Conservation (phyloP, 805 yeast genomes). For the Helenozyma rhizophorensis region DNA sequence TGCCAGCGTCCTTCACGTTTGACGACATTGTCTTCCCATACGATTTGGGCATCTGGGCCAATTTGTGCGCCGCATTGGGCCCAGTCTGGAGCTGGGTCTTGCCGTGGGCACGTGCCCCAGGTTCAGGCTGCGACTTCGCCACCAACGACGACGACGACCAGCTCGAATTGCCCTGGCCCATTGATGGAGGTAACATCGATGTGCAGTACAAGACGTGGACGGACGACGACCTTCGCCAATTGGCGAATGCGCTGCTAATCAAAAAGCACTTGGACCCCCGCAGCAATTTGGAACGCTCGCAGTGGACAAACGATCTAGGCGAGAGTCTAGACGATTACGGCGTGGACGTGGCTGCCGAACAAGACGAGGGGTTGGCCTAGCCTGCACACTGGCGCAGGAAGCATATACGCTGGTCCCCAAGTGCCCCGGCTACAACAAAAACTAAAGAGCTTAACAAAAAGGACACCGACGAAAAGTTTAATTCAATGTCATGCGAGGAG, state of each 20-base stretch:
- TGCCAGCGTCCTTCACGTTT: slow-evolving; percentile 40
- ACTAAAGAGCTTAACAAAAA: too few relatives aligned
- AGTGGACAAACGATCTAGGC: slow-evolving; percentile 80
- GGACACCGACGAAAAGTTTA: too few relatives aligned
- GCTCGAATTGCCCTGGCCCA: slow-evolving; percentile 85
- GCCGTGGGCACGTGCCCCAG: slow-evolving; percentile 65
- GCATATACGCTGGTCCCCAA: too few relatives aligned
- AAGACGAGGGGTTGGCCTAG: slow-evolving; percentile 14
- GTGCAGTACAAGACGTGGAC: slow-evolving; percentile 7
- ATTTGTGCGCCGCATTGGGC: slow-evolving; percentile 55
- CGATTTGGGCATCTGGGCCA: slow-evolving; percentile 59
- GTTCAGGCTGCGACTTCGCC: slow-evolving; percentile 55
- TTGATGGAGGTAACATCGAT: slow-evolving; percentile 64
- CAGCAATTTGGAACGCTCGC: slow-evolving; percentile 32
- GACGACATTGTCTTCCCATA: slow-evolving; percentile 83
- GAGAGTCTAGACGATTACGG: slow-evolving; percentile 83
- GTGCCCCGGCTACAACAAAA: too few relatives aligned
- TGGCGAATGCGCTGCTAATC: slow-evolving; percentile 20
- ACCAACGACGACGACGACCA: slow-evolving; percentile 58
- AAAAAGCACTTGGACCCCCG: slow-evolving; percentile 35
- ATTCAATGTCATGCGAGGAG: too few relatives aligned
- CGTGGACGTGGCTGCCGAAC: slow-evolving; percentile 71
- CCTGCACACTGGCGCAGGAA: too few relatives aligned
- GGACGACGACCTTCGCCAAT: slow-evolving; percentile 12
- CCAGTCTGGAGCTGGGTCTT: slow-evolving; percentile 60